Evolutionary conservation across 2,329 filamentous ascomycete genomes (phyloP), one percentile per base, ranked within the genome.

Genomic region (Ophiostoma australiae): DNA sequence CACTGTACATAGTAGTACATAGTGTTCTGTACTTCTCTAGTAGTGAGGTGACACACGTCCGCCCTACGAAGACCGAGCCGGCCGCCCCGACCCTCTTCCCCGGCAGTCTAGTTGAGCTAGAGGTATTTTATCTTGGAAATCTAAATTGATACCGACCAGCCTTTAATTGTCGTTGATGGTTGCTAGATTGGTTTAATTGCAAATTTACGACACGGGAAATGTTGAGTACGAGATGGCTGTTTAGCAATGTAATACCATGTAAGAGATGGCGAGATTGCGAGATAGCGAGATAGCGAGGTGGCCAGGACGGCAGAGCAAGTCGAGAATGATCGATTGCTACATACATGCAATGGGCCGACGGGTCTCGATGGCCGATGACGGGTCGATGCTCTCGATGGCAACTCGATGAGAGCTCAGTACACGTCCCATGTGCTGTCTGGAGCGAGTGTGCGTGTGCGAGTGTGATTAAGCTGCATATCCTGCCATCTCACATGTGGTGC

Each of bases 41-140:
- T 31, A 31, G 27, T 31, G 27, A 31, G 1, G 48, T 33, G 13
- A 66, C 41, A 63, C 70, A 37, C 27, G 27, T 63, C 69, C 70
- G 41, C 67, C 69, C 70, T 27, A 15, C 52, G 17, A 66, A 65
- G 52, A 37, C 52, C 68, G 31, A 70, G 68, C 68, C 68, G 70
- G 65, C 52, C 65, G 70, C 48, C 63, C 70, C 70, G 68, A 68
- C 65, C 68, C 63, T 70, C 61, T 70, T 72, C 68, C 67, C 70
- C 67, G 67, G 70, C 39, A 65, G 31, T 31, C 31, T 63, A 63
- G 58, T 63, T 11, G 35, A 17, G 44, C 44, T 17, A 20, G 44
- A n/a, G 27, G 20, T n/a, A 20, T 6, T 48, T 20, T 48, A 48
- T 17, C 15, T 48, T 48, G 13, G 20, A 31, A 20, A 48, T 48